Evolutionary conservation across 805 yeast species (phyloP).

Genomic region (Sugiyamaella americana): DNA sequence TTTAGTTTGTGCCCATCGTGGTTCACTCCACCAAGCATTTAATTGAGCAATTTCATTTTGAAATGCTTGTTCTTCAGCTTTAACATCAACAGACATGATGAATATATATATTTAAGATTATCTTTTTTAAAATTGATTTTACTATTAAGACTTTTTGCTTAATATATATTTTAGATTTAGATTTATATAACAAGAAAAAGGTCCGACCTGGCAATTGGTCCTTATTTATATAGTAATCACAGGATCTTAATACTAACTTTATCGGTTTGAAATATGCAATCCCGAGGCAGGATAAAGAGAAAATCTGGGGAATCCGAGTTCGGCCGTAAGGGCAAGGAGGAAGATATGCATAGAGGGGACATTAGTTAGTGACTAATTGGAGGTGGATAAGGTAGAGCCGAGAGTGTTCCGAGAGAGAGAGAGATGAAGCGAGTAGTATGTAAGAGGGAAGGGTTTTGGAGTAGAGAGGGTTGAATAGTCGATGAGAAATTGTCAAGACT

Average conservation of each 20-base stretch:
- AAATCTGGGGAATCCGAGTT: constrained; percentile 11
- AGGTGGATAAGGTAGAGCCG: too few species aligned
- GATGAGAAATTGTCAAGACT: too few species aligned
- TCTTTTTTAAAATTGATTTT: not conserved
- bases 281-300: not conserved
- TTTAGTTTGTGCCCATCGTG: constrained; percentile 85
- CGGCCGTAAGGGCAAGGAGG: constrained; percentile 7
- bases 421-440: too few species aligned
- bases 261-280: not conserved
- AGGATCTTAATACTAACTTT: not conserved
- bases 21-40: constrained; percentile 86
- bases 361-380: too few species aligned
- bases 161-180: too few species aligned
- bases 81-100: constrained; percentile 1
- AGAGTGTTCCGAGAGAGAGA: too few species aligned
- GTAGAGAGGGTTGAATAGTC: too few species aligned
- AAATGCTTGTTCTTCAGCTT: constrained; percentile 56
- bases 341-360: too few species aligned
- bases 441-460: too few species aligned
- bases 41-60: constrained; percentile 66
- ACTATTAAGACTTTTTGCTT: not conserved
- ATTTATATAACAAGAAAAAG: too few species aligned
- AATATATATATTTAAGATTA: constrained; percentile 1
- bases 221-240: not conserved
- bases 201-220: too few species aligned